Percentiles rank a stretch among this genome's conserved stretches.
phyloP scores from a whole-genome alignment of 805 yeast species.

The Candida nitratophila region DNA sequence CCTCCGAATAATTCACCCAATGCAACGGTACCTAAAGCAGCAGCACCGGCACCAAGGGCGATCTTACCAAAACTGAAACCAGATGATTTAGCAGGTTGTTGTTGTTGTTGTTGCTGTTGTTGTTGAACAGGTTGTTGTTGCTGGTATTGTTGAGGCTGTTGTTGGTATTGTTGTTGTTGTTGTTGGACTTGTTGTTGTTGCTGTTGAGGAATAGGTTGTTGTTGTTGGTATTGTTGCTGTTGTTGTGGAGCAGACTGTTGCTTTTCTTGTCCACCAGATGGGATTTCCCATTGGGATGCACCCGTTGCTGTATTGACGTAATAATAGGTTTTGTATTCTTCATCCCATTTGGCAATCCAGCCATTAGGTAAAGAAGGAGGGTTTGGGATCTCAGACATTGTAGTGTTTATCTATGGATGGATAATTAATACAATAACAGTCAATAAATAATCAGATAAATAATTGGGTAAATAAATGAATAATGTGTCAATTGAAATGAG shows the following conservation, averaged over 20 bases:
- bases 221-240: neutral
- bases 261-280: conserved; percentile 1
- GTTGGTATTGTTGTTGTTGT: conserved; percentile 1
- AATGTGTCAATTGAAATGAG: too few relatives aligned
- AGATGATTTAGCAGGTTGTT: conserved; percentile 1
- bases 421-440: neutral
- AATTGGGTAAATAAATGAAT: neutral
- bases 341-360: conserved; percentile 31
- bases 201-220: neutral
- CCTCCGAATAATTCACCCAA: neutral
- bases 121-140: conserved; percentile 3
- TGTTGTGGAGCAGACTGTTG: neutral
- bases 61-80: conserved; percentile 2
- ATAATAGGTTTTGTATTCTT: conserved; percentile 22
- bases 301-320: conserved; percentile 23
- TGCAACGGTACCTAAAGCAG: conserved; percentile 3
- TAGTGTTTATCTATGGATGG: neutral
- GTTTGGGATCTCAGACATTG: conserved; percentile 7
- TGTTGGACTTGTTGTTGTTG: conserved; percentile 1
- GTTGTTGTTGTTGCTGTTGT: conserved; percentile 3
- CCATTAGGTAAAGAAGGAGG: conserved; percentile 21
- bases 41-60: conserved; percentile 5
- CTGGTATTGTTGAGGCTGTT: conserved; percentile 1
- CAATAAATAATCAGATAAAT: neutral
- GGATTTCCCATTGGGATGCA: conserved; percentile 26